A percentile compares a stretch with the other conserved stretches of the same genome.
These are phyloP conservation scores for Debaryomyces singareniensis DNA, from an alignment of 1,139 yeast species.

Conservation along the genomic window DNA sequence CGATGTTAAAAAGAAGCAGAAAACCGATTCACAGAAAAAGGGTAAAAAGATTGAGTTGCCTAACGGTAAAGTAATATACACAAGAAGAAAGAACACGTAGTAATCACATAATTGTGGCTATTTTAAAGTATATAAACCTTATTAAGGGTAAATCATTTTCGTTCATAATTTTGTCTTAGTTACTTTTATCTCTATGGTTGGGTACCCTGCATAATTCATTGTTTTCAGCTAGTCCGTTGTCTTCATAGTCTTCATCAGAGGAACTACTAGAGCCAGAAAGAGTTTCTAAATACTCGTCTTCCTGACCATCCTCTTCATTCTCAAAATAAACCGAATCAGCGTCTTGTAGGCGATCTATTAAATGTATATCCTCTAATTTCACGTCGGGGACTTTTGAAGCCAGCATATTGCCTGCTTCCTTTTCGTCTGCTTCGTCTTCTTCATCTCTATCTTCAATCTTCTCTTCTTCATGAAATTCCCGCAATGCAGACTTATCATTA, in stretches of 20 bases:
- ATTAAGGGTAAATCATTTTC: too few relatives aligned
- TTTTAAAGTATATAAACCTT: slow-evolving; percentile 7
- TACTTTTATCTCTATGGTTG: slow-evolving; percentile 27
- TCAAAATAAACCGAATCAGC: slow-evolving; percentile 19
- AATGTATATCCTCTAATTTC: background rate
- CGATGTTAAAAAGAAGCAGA: slow-evolving; percentile 19
- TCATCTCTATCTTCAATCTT: slow-evolving; percentile 4
- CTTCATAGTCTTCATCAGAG: slow-evolving; percentile 17
- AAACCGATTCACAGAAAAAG: slow-evolving; percentile 23
- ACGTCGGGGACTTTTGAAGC: background rate
- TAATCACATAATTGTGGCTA: slow-evolving; percentile 1
- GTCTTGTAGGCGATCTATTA: slow-evolving; percentile 11
- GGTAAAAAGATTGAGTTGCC: slow-evolving; percentile 49
- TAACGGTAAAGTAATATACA: slow-evolving; percentile 54
- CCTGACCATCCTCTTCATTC: slow-evolving; percentile 11
- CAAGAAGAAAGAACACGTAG: slow-evolving; percentile 22
- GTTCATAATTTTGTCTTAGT: background rate
- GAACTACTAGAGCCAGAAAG: slow-evolving; percentile 35
- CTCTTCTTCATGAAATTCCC: slow-evolving; percentile 5
- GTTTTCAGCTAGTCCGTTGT: slow-evolving; percentile 10
- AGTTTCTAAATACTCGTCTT: slow-evolving; percentile 27
- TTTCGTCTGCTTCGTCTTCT: slow-evolving; percentile 14
- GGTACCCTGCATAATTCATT: slow-evolving; percentile 33
- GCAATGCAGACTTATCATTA: slow-evolving; percentile 1
- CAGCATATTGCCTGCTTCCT: too few relatives aligned